Evolutionary conservation across 805 yeast species (phyloP).

Genomic region (Saccharomycopsis oosterbeekiorum): DNA sequence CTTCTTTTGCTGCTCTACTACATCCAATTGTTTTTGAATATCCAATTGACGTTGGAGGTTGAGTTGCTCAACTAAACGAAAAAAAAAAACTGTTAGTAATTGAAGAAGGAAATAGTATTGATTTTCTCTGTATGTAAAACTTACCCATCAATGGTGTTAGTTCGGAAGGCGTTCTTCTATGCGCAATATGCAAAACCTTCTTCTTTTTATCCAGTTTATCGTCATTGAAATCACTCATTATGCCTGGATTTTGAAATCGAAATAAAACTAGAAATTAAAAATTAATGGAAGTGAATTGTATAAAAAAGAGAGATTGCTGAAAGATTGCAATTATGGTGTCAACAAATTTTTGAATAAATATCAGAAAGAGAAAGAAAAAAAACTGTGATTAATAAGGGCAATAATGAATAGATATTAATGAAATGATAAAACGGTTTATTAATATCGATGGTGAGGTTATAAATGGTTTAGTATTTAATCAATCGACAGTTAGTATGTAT

Average conservation of each 20-base stretch:
- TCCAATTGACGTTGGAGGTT: constrained; percentile 34
- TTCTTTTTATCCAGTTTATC: constrained; percentile 30
- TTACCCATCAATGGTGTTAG: constrained; percentile 79
- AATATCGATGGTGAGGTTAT: neutral
- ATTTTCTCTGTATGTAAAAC: constrained; percentile 19
- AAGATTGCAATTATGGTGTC: neutral
- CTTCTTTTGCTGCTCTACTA: constrained; percentile 87
- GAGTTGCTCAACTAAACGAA: constrained; percentile 58
- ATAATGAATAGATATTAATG: neutral
- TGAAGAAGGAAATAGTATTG: neutral
- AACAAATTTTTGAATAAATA: too few relatives aligned
- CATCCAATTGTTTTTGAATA: constrained; percentile 85
- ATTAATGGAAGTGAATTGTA: neutral
- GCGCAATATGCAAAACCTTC: constrained; percentile 82
- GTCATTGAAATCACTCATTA: neutral
- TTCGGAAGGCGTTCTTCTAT: constrained; percentile 92
- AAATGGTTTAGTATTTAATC: neutral
- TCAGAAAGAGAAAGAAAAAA: neutral
- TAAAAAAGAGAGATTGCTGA: neutral
- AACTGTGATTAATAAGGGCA: neutral
- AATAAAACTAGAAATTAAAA: neutral
- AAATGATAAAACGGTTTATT: neutral
- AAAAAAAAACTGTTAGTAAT: constrained; percentile 13
- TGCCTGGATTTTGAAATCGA: neutral
- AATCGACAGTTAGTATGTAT: neutral